Percentiles rank a stretch among this genome's conserved stretches.
phyloP scores from a whole-genome alignment of 108 stramenopile species.

The Cyclotella cryptica region DNA sequence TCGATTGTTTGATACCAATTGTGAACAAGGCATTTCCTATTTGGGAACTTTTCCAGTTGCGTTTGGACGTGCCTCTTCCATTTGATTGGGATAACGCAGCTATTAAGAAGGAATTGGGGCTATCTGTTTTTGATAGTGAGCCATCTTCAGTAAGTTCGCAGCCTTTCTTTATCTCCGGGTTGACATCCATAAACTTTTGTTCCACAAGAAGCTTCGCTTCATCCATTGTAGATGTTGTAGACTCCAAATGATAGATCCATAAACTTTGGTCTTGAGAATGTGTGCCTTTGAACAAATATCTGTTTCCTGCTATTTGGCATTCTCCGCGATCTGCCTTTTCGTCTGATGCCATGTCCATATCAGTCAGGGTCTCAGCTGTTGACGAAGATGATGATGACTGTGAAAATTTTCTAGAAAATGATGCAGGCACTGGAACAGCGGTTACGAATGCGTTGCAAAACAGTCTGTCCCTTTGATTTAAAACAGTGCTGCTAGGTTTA shows the following conservation, averaged over 20 bases:
- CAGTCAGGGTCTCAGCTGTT: neutral
- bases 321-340: neutral
- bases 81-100: conserved; percentile 50
- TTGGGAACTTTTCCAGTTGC: conserved; percentile 47
- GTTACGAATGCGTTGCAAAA: conserved; percentile 20
- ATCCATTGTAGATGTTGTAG: conserved; percentile 58
- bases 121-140: neutral
- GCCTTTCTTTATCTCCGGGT: neutral
- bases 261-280: conserved; percentile 40
- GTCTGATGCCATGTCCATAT: neutral
- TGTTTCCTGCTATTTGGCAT: neutral
- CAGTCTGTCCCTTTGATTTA: neutral
- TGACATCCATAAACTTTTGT: conserved; percentile 24
- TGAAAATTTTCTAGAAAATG: conserved; percentile 2
- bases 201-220: conserved; percentile 50
- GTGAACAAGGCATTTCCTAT: conserved; percentile 56
- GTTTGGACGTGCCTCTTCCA: conserved; percentile 52
- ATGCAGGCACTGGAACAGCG: neutral
- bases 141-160: neutral
- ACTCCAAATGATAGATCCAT: conserved; percentile 55
- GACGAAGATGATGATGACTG: neutral
- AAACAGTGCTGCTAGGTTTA: neutral
- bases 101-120: conserved; percentile 44
- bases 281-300: conserved; percentile 16
- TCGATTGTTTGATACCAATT: conserved; percentile 50